phyloP scores from a whole-genome alignment of 2,329 filamentous ascomycete genomes.

The Mycogone perniciosa region DNA sequence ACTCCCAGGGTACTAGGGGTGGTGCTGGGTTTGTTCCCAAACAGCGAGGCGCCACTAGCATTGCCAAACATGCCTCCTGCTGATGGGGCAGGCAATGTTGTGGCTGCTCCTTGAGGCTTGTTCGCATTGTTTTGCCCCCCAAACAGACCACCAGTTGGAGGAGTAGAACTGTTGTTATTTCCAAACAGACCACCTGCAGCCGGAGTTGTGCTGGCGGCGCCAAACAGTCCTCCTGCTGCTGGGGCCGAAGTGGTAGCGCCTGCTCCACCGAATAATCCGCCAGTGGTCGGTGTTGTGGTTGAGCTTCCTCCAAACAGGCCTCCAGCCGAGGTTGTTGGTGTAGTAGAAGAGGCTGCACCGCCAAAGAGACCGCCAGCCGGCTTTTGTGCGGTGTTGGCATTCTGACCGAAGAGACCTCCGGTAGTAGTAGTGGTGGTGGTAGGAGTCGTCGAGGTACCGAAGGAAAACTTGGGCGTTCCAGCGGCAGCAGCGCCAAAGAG shows the following conservation, averaged over 20 bases:
- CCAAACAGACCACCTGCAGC: constrained; percentile 20
- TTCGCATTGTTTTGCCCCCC: constrained; percentile 22
- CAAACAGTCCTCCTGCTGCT: constrained; percentile 19
- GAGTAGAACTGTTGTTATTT: constrained; percentile 19
- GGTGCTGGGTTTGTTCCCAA: constrained; percentile 13
- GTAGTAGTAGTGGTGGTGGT: constrained; percentile 22
- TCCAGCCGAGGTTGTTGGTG: constrained; percentile 22
- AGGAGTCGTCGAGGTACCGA: constrained; percentile 28
- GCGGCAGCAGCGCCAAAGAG: constrained; percentile 34
- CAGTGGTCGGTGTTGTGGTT: constrained; percentile 24
- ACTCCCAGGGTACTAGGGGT: constrained; percentile 2
- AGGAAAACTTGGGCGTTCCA: constrained; percentile 35
- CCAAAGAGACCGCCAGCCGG: constrained; percentile 23
- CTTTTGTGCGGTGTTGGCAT: constrained; percentile 23
- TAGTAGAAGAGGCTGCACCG: constrained; percentile 20
- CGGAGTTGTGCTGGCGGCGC: constrained; percentile 18
- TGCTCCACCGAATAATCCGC: constrained; percentile 27
- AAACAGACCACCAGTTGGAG: constrained; percentile 18
- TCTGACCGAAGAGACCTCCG: constrained; percentile 28
- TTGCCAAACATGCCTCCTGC: constrained; percentile 16
- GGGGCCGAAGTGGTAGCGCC: constrained; percentile 21
- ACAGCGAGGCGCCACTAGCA: constrained; percentile 9
- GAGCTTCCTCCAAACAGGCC: constrained; percentile 21
- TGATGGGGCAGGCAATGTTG: constrained; percentile 7
- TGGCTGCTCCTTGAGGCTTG: constrained; percentile 2